These are phyloP conservation scores for Chamaenerion angustifolium DNA, from an alignment of 345 rosid species.

Conservation along the genomic window DNA sequence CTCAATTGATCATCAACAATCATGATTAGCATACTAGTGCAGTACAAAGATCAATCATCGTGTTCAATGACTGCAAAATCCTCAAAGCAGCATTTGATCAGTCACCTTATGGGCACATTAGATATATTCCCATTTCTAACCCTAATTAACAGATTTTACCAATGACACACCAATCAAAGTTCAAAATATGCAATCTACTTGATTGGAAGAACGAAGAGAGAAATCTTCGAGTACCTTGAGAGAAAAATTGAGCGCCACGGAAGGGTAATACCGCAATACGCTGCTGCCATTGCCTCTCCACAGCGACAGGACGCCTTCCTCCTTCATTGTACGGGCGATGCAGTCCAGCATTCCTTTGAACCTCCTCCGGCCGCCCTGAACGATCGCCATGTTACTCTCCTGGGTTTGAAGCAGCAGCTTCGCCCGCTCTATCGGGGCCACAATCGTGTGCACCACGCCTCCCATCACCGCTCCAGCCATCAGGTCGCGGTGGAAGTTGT, in stretches of 20 bases:
- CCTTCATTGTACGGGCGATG: slow-evolving; percentile 62
- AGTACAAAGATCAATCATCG: too few species aligned
- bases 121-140: neutral
- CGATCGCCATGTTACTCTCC: slow-evolving; percentile 82
- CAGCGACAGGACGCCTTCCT: slow-evolving; percentile 73
- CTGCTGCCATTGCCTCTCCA: slow-evolving; percentile 99
- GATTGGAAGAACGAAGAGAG: neutral
- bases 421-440: slow-evolving; percentile 90
- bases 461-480: slow-evolving; percentile 94
- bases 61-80: neutral
- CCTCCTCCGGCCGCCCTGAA: slow-evolving; percentile 44
- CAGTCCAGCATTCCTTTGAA: slow-evolving; percentile 91
- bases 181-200: too few species aligned
- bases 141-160: too few species aligned
- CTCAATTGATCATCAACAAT: too few species aligned
- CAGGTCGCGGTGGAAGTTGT: slow-evolving; percentile 65
- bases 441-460: slow-evolving; percentile 87
- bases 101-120: slow-evolving; percentile 12
- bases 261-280: slow-evolving; percentile 86
- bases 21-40: too few species aligned
- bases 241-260: slow-evolving; percentile 94
- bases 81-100: slow-evolving; percentile 17
- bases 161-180: neutral
- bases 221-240: slow-evolving; percentile 36
- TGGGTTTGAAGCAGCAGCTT: slow-evolving; percentile 86